Conservation (phyloP, 2,329 filamentous ascomycete genomes). For the Rasamsonia emersonii region DNA sequence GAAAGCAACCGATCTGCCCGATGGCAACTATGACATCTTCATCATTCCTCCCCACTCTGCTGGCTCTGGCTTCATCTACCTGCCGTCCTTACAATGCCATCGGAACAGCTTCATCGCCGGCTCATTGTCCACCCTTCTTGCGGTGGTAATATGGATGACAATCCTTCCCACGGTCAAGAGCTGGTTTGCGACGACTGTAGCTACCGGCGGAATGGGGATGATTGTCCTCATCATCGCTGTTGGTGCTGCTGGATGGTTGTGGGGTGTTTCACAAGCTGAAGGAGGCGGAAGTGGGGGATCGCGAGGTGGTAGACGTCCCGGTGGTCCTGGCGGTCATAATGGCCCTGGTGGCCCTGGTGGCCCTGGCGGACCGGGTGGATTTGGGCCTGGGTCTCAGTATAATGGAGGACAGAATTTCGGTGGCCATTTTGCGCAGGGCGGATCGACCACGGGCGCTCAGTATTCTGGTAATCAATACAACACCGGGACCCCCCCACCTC, state of each 20-base stretch:
- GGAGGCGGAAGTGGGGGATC: constrained; percentile 28
- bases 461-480: constrained; percentile 28
- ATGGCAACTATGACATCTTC: constrained; percentile 95
- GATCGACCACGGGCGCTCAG: constrained; percentile 19
- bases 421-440: constrained; percentile 21
- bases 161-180: constrained; percentile 63
- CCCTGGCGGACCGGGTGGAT: constrained; percentile 22
- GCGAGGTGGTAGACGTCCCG: constrained; percentile 3
- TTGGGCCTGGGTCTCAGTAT: constrained; percentile 19
- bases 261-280: constrained; percentile 56
- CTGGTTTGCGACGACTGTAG: constrained; percentile 65
- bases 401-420: constrained; percentile 20
- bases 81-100: constrained; percentile 80
- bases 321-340: not conserved
- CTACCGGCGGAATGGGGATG: constrained; percentile 65
- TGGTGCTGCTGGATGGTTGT: constrained; percentile 68
- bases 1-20: constrained; percentile 55
- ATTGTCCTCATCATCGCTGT: constrained; percentile 63
- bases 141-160: constrained; percentile 63
- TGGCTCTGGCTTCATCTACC: constrained; percentile 81
- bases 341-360: constrained; percentile 10
- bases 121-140: constrained; percentile 64
- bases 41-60: constrained; percentile 88
- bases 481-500: constrained; percentile 14
- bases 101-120: constrained; percentile 87